phyloP scores from a whole-genome alignment of 768 basidiomycete genomes.

The Boletus speciosus region DNA sequence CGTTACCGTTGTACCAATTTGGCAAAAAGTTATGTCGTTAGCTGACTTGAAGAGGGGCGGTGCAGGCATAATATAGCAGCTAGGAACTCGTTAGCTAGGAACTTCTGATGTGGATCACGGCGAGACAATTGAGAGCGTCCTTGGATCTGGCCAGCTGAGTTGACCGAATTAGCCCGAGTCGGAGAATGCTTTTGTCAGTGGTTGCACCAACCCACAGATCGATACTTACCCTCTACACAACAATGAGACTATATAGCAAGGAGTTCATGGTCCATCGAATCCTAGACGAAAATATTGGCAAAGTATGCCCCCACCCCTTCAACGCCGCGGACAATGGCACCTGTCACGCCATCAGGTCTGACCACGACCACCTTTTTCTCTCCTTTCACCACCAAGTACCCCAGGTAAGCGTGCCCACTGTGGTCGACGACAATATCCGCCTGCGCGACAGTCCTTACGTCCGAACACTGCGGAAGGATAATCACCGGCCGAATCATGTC shows the following conservation, averaged over 20 bases:
- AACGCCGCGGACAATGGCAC: slow-evolving; percentile 23
- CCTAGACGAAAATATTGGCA: slow-evolving; percentile 11
- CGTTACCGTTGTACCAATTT: too few species aligned
- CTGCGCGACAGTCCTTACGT: slow-evolving; percentile 4
- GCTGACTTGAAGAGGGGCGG: too few species aligned
- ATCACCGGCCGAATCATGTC: slow-evolving; percentile 7
- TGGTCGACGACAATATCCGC: slow-evolving; percentile 36
- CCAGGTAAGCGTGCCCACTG: slow-evolving; percentile 37
- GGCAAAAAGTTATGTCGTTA: too few species aligned
- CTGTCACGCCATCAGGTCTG: slow-evolving; percentile 45
- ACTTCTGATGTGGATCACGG: too few species aligned
- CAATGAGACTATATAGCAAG: neutral
- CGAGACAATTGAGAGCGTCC: too few species aligned
- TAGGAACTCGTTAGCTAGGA: too few species aligned
- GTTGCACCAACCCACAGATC: too few species aligned
- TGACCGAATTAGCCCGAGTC: too few species aligned
- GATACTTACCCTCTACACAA: neutral
- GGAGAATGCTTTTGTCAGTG: too few species aligned
- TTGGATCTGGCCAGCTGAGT: too few species aligned
- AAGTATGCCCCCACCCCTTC: slow-evolving; percentile 22
- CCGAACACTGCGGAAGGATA: slow-evolving; percentile 10
- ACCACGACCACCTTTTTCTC: slow-evolving; percentile 35
- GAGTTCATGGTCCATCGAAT: neutral
- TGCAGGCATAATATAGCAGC: too few species aligned
- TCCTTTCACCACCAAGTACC: slow-evolving; percentile 33